phyloP scores from a whole-genome alignment of 2,329 filamentous ascomycete genomes.

The Dactylellina drechsleri region DNA sequence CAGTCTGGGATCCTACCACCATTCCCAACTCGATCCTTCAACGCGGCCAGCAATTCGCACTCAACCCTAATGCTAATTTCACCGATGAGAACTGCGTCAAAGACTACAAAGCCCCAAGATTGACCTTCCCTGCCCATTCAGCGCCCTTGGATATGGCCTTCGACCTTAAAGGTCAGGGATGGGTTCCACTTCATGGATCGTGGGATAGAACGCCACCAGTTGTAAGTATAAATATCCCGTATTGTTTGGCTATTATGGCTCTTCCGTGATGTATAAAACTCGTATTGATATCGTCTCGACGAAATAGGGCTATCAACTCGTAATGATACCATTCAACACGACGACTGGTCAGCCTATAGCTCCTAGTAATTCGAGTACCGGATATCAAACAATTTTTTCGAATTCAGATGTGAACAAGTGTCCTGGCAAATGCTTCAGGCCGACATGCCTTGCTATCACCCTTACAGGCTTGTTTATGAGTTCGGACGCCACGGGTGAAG shows the following conservation, averaged over 20 bases:
- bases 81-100: slow-evolving; percentile 65
- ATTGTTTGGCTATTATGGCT: background rate
- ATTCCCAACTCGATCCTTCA: slow-evolving; percentile 63
- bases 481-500: slow-evolving; percentile 42
- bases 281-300: slow-evolving; percentile 1
- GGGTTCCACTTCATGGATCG: slow-evolving; percentile 77
- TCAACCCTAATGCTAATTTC: slow-evolving; percentile 61
- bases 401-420: slow-evolving; percentile 22
- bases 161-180: slow-evolving; percentile 68
- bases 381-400: slow-evolving; percentile 28
- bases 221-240: slow-evolving; percentile 19
- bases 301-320: slow-evolving; percentile 41
- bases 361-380: slow-evolving; percentile 12
- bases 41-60: slow-evolving; percentile 67
- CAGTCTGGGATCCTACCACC: slow-evolving; percentile 71
- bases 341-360: slow-evolving; percentile 18
- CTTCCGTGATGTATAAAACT: background rate
- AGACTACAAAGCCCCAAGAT: slow-evolving; percentile 64
- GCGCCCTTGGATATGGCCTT: slow-evolving; percentile 79
- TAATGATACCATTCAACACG: slow-evolving; percentile 31
- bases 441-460: slow-evolving; percentile 30
- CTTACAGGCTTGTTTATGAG: slow-evolving; percentile 28
- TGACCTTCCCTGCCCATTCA: slow-evolving; percentile 74
- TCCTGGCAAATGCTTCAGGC: slow-evolving; percentile 37
- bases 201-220: slow-evolving; percentile 65